Conservation (phyloP, 441 rosid species). For the Eutrema salsugineum region DNA sequence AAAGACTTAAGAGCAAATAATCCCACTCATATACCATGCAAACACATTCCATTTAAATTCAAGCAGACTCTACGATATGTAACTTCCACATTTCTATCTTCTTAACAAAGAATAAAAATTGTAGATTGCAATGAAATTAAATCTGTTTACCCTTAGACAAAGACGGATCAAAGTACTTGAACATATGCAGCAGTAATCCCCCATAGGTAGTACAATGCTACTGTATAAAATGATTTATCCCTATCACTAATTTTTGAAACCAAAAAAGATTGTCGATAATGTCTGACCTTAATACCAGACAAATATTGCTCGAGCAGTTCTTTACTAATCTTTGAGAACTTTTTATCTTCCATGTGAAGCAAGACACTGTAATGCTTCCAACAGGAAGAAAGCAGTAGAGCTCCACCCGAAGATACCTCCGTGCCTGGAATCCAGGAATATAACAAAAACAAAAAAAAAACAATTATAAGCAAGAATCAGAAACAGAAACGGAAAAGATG, state of each 20-base stretch:
- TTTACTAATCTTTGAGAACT: conserved; percentile 50
- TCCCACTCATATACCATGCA: conserved; percentile 3
- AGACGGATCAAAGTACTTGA: not conserved
- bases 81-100: not conserved
- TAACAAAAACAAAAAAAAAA: conserved; percentile 18
- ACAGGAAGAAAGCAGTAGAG: conserved; percentile 72
- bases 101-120: not conserved
- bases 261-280: not conserved
- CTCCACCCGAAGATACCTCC: conserved; percentile 37
- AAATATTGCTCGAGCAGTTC: conserved; percentile 71
- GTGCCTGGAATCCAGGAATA: conserved; percentile 37
- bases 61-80: not conserved
- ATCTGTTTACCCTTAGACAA: not conserved
- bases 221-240: not conserved
- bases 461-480: conserved; percentile 22
- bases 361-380: conserved; percentile 83
- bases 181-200: too few species aligned
- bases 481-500: conserved; percentile 11
- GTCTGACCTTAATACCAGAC: conserved; percentile 78
- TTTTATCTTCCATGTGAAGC: conserved; percentile 75
- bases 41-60: not conserved
- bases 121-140: not conserved
- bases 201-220: not conserved
- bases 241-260: not conserved
- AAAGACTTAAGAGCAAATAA: not conserved